Evolutionary conservation across 805 yeast species (phyloP).

Genomic region (Candida sanyiensis): DNA sequence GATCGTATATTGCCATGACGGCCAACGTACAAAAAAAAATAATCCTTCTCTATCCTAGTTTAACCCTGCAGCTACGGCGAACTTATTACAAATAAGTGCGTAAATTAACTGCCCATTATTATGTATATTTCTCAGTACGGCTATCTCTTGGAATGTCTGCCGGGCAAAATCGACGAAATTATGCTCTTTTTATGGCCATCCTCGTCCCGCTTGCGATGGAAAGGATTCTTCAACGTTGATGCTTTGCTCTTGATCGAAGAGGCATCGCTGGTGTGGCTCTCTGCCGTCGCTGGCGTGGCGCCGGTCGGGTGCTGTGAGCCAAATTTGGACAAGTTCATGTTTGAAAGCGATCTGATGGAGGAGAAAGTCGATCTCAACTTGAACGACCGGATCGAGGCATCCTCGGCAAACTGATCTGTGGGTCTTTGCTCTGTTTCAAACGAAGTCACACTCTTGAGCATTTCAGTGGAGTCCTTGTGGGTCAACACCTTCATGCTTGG

Average conservation of each 20-base stretch:
- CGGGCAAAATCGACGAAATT: slow-evolving; percentile 1
- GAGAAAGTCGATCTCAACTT: slow-evolving; percentile 11
- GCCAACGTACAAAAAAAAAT: too few relatives aligned
- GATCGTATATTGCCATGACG: too few relatives aligned
- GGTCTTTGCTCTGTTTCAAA: not conserved
- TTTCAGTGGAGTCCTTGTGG: not conserved
- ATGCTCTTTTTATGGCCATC: slow-evolving; percentile 1
- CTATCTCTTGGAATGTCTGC: not conserved
- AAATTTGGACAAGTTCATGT: not conserved
- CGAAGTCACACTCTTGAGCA: too few relatives aligned
- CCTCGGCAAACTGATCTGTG: not conserved
- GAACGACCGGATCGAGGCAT: slow-evolving; percentile 4
- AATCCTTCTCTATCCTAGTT: too few relatives aligned
- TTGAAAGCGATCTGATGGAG: slow-evolving; percentile 8
- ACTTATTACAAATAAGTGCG: too few relatives aligned
- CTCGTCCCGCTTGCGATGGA: slow-evolving; percentile 2
- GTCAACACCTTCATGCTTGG: not conserved
- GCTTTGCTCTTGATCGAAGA: not conserved
- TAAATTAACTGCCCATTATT: too few relatives aligned
- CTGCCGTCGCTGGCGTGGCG: not conserved
- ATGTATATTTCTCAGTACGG: too few relatives aligned
- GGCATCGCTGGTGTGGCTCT: not conserved
- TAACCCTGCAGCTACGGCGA: too few relatives aligned
- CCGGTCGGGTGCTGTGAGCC: not conserved
- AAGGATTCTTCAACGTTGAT: slow-evolving; percentile 2